A percentile compares a stretch with the other conserved stretches of the same genome.
These are phyloP conservation scores for Biscutella laevigata DNA, from an alignment of 441 rosid genomes.

Conservation along the genomic window DNA sequence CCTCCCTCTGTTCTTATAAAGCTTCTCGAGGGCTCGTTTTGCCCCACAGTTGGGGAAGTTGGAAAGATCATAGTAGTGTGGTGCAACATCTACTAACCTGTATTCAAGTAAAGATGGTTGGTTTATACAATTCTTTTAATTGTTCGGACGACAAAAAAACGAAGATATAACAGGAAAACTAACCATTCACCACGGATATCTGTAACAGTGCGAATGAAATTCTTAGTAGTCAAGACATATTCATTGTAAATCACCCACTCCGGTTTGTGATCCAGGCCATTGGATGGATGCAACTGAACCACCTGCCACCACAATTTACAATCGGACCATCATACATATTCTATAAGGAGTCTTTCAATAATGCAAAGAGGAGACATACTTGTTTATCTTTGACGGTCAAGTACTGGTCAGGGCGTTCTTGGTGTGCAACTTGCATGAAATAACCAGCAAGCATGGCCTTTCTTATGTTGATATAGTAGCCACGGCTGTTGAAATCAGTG, in stretches of 20 bases:
- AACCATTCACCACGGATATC: constrained; percentile 92
- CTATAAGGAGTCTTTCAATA: too few species aligned
- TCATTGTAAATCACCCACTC: constrained; percentile 92
- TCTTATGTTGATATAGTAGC: constrained; percentile 78
- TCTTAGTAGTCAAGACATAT: constrained; percentile 68
- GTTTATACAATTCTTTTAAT: background rate
- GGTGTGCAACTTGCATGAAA: constrained; percentile 89
- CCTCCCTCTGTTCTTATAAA: constrained; percentile 64
- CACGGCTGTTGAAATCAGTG: constrained; percentile 69
- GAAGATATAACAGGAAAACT: constrained; percentile 13
- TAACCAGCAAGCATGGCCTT: constrained; percentile 82
- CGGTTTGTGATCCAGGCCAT: constrained; percentile 82
- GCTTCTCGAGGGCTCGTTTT: constrained; percentile 74
- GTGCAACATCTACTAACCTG: constrained; percentile 87
- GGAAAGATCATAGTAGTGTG: constrained; percentile 63
- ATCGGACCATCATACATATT: background rate
- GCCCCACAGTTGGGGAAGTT: constrained; percentile 90
- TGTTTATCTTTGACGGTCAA: constrained; percentile 83
- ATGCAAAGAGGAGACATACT: too few species aligned
- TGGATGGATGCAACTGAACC: constrained; percentile 92
- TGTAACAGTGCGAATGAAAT: constrained; percentile 76
- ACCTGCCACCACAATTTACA: constrained; percentile 32
- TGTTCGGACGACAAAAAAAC: background rate
- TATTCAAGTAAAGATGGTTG: background rate
- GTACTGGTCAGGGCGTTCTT: constrained; percentile 78